These are phyloP conservation scores for Fusarium anthophilum DNA, from an alignment of 2,329 filamentous ascomycete genomes.

Conservation along the genomic window DNA sequence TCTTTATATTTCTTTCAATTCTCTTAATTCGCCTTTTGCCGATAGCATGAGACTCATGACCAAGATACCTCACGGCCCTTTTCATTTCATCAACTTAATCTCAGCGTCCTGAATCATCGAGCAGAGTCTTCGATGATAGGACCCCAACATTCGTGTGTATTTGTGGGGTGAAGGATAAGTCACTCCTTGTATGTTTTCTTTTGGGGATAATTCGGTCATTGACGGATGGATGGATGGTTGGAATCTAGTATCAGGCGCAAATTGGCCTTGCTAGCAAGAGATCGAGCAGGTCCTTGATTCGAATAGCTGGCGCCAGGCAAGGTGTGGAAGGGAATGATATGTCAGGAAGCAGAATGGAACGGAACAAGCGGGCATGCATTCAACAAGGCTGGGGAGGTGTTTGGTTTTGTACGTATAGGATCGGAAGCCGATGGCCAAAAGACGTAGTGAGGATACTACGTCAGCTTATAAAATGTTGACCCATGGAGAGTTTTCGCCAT, in stretches of 20 bases:
- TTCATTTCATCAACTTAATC: slow-evolving; percentile 31
- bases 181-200: slow-evolving; percentile 27
- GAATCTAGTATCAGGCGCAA: slow-evolving; percentile 38
- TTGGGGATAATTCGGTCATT: slow-evolving; percentile 21
- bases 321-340: slow-evolving; percentile 19
- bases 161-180: slow-evolving; percentile 21
- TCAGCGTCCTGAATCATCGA: not conserved
- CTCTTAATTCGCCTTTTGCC: slow-evolving; percentile 24
- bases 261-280: slow-evolving; percentile 30
- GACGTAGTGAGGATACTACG: slow-evolving; percentile 37
- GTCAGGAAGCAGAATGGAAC: slow-evolving; percentile 38
- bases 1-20: slow-evolving; percentile 21
- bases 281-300: slow-evolving; percentile 50
- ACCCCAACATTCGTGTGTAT: slow-evolving; percentile 19
- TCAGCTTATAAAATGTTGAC: slow-evolving; percentile 27
- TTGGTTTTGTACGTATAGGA: slow-evolving; percentile 43
- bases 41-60: slow-evolving; percentile 33
- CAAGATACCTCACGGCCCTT: slow-evolving; percentile 35
- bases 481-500: not conserved
- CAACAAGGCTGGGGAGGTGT: slow-evolving; percentile 34
- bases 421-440: slow-evolving; percentile 30
- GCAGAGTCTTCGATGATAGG: not conserved
- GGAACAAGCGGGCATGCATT: slow-evolving; percentile 35
- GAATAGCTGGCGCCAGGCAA: slow-evolving; percentile 32
- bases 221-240: slow-evolving; percentile 22